Evolutionary conservation across 768 basidiomycete species (phyloP).

Genomic region (Suillus luteus): DNA sequence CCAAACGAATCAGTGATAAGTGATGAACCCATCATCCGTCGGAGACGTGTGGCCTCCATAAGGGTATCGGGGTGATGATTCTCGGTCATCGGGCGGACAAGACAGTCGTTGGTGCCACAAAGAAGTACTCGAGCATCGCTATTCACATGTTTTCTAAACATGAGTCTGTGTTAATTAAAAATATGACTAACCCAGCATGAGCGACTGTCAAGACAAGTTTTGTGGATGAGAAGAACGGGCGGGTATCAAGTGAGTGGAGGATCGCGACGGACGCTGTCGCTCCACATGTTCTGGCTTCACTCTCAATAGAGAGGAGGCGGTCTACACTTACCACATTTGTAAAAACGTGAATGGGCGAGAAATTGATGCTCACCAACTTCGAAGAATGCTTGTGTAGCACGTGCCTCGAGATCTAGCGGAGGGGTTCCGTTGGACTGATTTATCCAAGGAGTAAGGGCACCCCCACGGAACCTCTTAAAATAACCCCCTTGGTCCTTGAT

Average conservation of each 20-base stretch:
- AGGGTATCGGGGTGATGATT: conserved; percentile 93
- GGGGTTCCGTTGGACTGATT: conserved; percentile 31
- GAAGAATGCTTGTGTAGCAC: conserved; percentile 85
- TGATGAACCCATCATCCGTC: conserved; percentile 88
- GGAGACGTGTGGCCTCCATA: conserved; percentile 79
- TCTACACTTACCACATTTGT: conserved; percentile 45
- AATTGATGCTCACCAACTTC: conserved; percentile 51
- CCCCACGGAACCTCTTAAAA: conserved; percentile 86
- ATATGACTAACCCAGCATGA: conserved; percentile 75
- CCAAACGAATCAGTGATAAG: conserved; percentile 94
- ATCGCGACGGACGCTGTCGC: conserved; percentile 91
- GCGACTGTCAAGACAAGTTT: conserved; percentile 82
- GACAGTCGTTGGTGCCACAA: conserved; percentile 70
- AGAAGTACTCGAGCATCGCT: conserved; percentile 91
- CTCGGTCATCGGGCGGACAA: conserved; percentile 87
- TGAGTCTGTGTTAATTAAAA: background rate
- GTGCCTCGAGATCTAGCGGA: conserved; percentile 75
- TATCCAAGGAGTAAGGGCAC: conserved; percentile 71
- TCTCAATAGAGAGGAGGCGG: conserved; percentile 66
- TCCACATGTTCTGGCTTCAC: conserved; percentile 74
- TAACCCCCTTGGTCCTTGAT: conserved; percentile 84
- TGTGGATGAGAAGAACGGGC: conserved; percentile 82
- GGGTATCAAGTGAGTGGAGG: conserved; percentile 85
- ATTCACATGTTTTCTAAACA: conserved; percentile 8
- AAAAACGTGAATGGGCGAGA: conserved; percentile 11